Conservation (phyloP, 768 basidiomycete genomes). For the Galerina sulciceps region DNA sequence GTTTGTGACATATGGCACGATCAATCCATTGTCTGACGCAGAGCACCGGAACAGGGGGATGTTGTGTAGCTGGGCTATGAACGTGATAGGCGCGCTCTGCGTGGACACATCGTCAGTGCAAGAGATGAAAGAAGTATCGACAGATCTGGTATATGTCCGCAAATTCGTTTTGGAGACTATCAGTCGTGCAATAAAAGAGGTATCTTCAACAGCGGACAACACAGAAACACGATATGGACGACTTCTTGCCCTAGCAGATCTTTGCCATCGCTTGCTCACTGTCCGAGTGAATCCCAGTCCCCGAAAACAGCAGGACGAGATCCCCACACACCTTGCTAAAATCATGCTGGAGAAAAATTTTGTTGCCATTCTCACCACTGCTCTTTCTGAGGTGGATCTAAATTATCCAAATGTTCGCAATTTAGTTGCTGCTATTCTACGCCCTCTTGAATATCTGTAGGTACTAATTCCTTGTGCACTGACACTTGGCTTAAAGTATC, state of each 20-base stretch:
- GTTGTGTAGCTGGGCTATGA: slow-evolving; percentile 86
- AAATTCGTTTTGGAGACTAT: slow-evolving; percentile 91
- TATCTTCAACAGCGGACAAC: slow-evolving; percentile 53
- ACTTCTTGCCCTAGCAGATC: slow-evolving; percentile 82
- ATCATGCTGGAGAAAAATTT: slow-evolving; percentile 99
- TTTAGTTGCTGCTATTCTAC: slow-evolving; percentile 85
- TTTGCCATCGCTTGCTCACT: slow-evolving; percentile 86
- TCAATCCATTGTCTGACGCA: slow-evolving; percentile 62
- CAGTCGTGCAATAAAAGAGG: slow-evolving; percentile 85
- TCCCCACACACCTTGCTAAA: slow-evolving; percentile 92
- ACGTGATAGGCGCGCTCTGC: slow-evolving; percentile 91
- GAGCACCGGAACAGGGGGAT: slow-evolving; percentile 61
- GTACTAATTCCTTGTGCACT: slow-evolving; percentile 26
- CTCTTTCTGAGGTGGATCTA: slow-evolving; percentile 90
- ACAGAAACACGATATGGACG: slow-evolving; percentile 86
- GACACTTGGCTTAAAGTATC: slow-evolving; percentile 16
- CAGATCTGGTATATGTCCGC: slow-evolving; percentile 86
- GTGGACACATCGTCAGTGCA: slow-evolving; percentile 73
- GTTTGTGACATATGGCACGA: slow-evolving; percentile 76
- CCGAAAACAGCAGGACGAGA: slow-evolving; percentile 63
- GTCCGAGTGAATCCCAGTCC: slow-evolving; percentile 68
- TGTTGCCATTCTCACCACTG: slow-evolving; percentile 84
- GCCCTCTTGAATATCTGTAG: slow-evolving; percentile 89
- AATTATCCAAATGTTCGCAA: slow-evolving; percentile 92
- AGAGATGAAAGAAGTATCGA: slow-evolving; percentile 76